phyloP scores from a whole-genome alignment of 2,329 filamentous ascomycete genomes.

The Mycogone perniciosa region DNA sequence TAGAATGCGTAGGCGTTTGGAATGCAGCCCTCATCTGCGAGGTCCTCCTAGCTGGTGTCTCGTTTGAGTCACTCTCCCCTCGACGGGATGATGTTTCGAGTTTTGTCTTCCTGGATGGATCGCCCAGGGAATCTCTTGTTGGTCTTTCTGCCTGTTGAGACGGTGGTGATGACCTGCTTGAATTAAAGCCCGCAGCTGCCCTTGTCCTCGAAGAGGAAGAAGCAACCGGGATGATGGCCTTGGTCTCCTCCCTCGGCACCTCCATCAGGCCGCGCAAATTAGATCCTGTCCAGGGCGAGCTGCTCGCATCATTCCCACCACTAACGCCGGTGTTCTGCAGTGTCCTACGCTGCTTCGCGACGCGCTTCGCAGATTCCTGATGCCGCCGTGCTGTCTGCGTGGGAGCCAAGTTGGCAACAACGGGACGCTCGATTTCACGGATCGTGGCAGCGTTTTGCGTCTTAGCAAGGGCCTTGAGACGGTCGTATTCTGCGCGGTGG shows the following conservation, averaged over 20 bases:
- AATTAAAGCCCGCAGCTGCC: slow-evolving; percentile 23
- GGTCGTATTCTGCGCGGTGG: slow-evolving; percentile 69
- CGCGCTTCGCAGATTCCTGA: slow-evolving; percentile 16
- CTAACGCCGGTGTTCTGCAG: slow-evolving; percentile 6
- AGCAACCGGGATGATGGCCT: slow-evolving; percentile 21
- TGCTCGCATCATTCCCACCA: slow-evolving; percentile 2
- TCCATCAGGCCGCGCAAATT: slow-evolving; percentile 40
- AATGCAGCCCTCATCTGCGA: background rate
- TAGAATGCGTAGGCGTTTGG: background rate
- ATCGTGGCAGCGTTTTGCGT: slow-evolving; percentile 48
- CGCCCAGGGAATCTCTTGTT: background rate
- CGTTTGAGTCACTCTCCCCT: background rate
- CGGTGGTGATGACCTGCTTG: slow-evolving; percentile 11
- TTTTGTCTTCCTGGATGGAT: background rate
- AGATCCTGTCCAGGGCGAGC: slow-evolving; percentile 24
- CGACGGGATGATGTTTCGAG: background rate
- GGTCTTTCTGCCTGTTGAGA: background rate
- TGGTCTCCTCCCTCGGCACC: slow-evolving; percentile 29
- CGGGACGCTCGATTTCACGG: slow-evolving; percentile 44
- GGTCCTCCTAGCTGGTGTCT: background rate
- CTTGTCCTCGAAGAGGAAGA: slow-evolving; percentile 19
- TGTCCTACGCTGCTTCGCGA: slow-evolving; percentile 21
- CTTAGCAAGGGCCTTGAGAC: slow-evolving; percentile 53
- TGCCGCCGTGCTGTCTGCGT: slow-evolving; percentile 21
- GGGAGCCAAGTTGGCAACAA: slow-evolving; percentile 31